Base-by-base conservation (phyloP, 768 basidiomycete species). In the Hemileccinum rubropunctum region DNA sequence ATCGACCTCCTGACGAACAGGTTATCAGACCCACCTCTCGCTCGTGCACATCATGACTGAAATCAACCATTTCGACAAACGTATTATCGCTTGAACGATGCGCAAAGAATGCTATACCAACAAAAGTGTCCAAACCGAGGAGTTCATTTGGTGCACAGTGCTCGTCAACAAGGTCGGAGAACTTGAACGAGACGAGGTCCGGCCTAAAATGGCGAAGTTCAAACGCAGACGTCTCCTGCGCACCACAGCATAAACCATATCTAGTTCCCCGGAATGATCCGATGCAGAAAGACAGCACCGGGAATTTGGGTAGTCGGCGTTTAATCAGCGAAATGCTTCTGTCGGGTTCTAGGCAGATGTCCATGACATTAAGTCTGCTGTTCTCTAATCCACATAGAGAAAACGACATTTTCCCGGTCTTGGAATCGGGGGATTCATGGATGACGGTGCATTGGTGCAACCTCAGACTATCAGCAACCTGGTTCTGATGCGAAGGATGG, bases 331-430 rank as follows among this genome's bases (percentile, higher is more conserved):
- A 51, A 33, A 55, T 28, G 4, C 27, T 32, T 14, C 53, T 50
- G 17, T 55, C 50, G 3, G 43, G 42, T n/a, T 46, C 32, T 10
- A 57, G 39, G 23, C 11, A 48, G n/a, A 51, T 45, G 18, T 55
- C 48, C n/a, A 36, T 9, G 15, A 40, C 28, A 10, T 45, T 34
- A 1, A 54, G 33, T n/a, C n/a, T 6, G 12, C 21, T 10, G 12
- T 11, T 2, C 11, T 3, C 50, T 14, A 47, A 33, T 28, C 54
- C 47, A 14, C 36, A 48, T 2, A 56, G 13, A 18, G 43, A 13
- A 12, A 48, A 48, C 9, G 42, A 37, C 10, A 28, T 34, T 32
- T 15, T 34, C 13, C 54, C 51, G 0, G 12, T 48, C 14, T 23
- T 33, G 33, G 7, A 14, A 20, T 53, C 47, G 13, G 35, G 30